Base-by-base conservation (phyloP, 2,329 filamentous ascomycete genomes). In the Epichloe gansuensis region DNA sequence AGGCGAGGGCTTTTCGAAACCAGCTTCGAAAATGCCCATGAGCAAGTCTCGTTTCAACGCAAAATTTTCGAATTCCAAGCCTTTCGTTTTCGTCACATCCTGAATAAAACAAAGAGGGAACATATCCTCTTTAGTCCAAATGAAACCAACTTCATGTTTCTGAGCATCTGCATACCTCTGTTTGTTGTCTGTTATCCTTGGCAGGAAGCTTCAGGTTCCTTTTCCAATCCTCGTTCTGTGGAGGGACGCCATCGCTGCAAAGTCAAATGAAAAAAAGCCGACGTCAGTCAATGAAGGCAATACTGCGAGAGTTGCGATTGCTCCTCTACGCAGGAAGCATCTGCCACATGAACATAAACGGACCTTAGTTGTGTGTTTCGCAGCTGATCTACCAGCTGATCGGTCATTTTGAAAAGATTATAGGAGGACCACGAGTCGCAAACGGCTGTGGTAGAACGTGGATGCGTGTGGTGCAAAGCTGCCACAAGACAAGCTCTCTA, bases 21-120 rank as follows among this genome's bases (percentile, higher is more conserved):
- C 93, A 60, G 93, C 93, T 74, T 98, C 93, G 69, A 97, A 98
- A 59, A 98, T 97, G 56, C 93, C 93, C 91, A 97, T 98, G 73
- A 98, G 81, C 55, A 98, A 75, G 66, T 95, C 88, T 66, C 93
- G 81, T 75, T 95, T 95, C 61, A 98, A 84, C 59, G 86, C 87
- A 67, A 98, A 96, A 60, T 97, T 88, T 71, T 98, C 94, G 65
- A 96, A 98, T 61, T 98, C 93, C 56, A 98, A 77, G 55, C 93
- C 93, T 74, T 96, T 97, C 35, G 91, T 98, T 63, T 89, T 90
- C 53, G 91, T 97, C 56, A 98, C 94, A 86, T 98, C 93, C 87
- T 95, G 57, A 2, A 42, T 40, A n/a, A 31, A 56, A 6, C 55
- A 41, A 39, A 43, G 35, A 9, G 49, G 49, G 15, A n/a, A 50